phyloP scores from a whole-genome alignment of 179 eudicot genomes.

The Silene noctiflora region DNA sequence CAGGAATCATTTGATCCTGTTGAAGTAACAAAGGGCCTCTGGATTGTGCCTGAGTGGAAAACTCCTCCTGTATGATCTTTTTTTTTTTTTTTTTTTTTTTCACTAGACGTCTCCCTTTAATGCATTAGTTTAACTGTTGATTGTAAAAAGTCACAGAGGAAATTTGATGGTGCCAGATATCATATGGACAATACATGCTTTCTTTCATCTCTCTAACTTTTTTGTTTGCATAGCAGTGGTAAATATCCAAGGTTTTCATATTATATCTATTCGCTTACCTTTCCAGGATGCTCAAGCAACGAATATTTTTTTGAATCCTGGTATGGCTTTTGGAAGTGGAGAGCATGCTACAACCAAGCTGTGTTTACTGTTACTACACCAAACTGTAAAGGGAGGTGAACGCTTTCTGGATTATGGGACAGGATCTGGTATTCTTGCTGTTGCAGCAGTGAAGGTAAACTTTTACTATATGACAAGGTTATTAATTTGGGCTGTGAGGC shows the following conservation, averaged over 20 bases:
- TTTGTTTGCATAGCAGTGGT: neutral
- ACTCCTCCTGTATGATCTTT: constrained; percentile 63
- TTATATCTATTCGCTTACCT: constrained; percentile 12
- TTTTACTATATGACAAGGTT: neutral
- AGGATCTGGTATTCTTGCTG: constrained; percentile 92
- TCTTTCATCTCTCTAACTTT: neutral
- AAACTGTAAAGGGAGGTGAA: constrained; percentile 74
- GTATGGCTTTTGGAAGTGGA: constrained; percentile 93
- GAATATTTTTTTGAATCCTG: constrained; percentile 78
- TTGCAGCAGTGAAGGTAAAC: constrained; percentile 86
- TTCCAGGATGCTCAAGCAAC: constrained; percentile 69
- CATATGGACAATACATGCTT: neutral
- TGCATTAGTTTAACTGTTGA: neutral
- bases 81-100: constrained; percentile 5
- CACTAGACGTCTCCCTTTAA: neutral
- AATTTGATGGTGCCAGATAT: too few species aligned
- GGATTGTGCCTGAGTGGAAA: constrained; percentile 96
- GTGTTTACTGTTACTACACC: constrained; percentile 66
- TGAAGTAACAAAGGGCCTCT: constrained; percentile 73
- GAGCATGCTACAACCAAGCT: constrained; percentile 95
- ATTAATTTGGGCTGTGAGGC: neutral
- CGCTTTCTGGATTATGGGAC: constrained; percentile 85
- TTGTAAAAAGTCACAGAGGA: too few species aligned
- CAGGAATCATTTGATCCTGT: constrained; percentile 95
- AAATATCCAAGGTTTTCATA: constrained; percentile 2